Conservation (phyloP, 345 rosid species). For the Gossypium turneri region DNA sequence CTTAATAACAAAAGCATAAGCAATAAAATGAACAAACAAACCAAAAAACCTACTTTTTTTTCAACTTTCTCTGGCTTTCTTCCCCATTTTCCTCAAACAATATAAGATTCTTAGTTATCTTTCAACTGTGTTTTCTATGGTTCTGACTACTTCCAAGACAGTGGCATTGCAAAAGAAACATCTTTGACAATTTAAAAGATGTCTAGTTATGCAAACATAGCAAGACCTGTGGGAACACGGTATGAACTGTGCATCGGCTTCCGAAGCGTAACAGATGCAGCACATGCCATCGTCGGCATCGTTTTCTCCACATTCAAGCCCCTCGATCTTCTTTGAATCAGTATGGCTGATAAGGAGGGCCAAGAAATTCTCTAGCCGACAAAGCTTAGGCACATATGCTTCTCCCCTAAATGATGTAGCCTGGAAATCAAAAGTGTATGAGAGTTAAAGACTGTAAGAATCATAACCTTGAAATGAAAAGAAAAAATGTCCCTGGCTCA, state of each 20-base stretch:
- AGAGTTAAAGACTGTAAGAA: background rate
- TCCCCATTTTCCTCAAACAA: background rate
- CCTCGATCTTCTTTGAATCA: slow-evolving; percentile 37
- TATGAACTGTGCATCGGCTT: slow-evolving; percentile 61
- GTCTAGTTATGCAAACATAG: slow-evolving; percentile 91
- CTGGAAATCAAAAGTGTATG: slow-evolving; percentile 32
- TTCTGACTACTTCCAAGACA: slow-evolving; percentile 51
- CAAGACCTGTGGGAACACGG: slow-evolving; percentile 91
- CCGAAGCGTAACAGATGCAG: slow-evolving; percentile 75
- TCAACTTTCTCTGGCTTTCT: background rate
- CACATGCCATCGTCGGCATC: slow-evolving; percentile 59
- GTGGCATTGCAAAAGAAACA: slow-evolving; percentile 96
- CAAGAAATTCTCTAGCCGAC: slow-evolving; percentile 60
- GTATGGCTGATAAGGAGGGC: slow-evolving; percentile 48
- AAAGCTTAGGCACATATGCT: slow-evolving; percentile 42
- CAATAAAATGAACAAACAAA: background rate
- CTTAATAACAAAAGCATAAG: slow-evolving; percentile 5
- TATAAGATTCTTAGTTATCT: slow-evolving; percentile 1
- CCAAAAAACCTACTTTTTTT: background rate
- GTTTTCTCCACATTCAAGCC: slow-evolving; percentile 21
- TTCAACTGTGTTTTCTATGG: slow-evolving; percentile 18
- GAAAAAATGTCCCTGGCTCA: background rate
- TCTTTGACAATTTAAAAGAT: slow-evolving; percentile 81
- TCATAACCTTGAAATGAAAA: background rate
- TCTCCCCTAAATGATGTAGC: slow-evolving; percentile 60